Evolutionary conservation across 1,284 basidiomycete species (phyloP).

Genomic region (Flammula alnicola): DNA sequence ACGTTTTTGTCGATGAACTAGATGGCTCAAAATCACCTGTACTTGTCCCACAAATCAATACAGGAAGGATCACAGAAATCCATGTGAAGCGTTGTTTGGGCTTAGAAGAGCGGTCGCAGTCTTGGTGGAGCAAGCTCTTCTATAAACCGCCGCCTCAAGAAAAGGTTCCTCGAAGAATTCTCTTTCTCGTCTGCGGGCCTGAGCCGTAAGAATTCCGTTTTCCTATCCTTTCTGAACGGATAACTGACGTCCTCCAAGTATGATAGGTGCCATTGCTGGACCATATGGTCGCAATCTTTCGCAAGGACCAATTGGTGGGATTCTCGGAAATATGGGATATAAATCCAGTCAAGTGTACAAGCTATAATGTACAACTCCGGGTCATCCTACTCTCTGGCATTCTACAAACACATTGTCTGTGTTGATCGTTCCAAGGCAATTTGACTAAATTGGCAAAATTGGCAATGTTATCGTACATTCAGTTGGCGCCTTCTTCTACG

Average conservation of each 20-base stretch:
- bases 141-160: constrained; percentile 26
- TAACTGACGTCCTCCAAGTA: constrained; percentile 46
- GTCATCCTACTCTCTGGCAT: too few relatives aligned
- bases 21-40: constrained; percentile 36
- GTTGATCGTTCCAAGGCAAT: too few relatives aligned
- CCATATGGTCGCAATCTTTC: constrained; percentile 77
- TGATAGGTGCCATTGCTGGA: constrained; percentile 76
- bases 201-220: constrained; percentile 65
- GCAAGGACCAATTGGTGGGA: constrained; percentile 72
- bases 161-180: constrained; percentile 41
- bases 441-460: too few relatives aligned
- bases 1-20: constrained; percentile 63
- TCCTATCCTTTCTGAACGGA: neutral
- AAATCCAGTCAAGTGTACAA: constrained; percentile 71
- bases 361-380: constrained; percentile 48
- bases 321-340: constrained; percentile 69
- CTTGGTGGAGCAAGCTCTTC: constrained; percentile 53
- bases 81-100: constrained; percentile 49
- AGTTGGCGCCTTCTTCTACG: constrained; percentile 26
- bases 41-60: constrained; percentile 33
- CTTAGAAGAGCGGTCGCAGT: constrained; percentile 25
- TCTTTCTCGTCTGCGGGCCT: constrained; percentile 80
- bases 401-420: too few relatives aligned
- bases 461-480: too few relatives aligned
- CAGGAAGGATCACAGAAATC: constrained; percentile 57